Percentiles rank a stretch among this genome's conserved stretches.
Conservation (phyloP, 257 asterid species). For the Nicotiana otophora region DNA sequence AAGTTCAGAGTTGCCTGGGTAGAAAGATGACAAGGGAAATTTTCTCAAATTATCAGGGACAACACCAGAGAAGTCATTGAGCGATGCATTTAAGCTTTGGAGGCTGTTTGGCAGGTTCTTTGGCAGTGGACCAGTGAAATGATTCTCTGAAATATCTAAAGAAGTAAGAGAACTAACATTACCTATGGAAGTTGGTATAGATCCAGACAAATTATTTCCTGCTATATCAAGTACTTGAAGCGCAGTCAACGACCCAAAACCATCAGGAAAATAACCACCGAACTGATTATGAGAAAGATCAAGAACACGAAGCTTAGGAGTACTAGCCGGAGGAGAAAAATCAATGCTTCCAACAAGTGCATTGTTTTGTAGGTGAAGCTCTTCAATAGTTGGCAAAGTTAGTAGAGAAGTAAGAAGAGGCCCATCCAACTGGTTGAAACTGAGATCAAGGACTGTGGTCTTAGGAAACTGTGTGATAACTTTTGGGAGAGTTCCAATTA, state of each 20-base stretch:
- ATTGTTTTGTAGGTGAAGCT: conserved; percentile 70
- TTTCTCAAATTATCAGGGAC: conserved; percentile 86
- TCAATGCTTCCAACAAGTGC: conserved; percentile 49
- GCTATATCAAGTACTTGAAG: conserved; percentile 59
- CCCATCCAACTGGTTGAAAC: conserved; percentile 74
- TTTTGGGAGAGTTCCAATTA: conserved; percentile 62
- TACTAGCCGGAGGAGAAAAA: conserved; percentile 38
- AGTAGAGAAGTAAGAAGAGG: conserved; percentile 55
- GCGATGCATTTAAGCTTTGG: conserved; percentile 72
- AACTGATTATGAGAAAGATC: conserved; percentile 70
- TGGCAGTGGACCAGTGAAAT: conserved; percentile 69
- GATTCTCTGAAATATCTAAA: conserved; percentile 62
- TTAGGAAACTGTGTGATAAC: conserved; percentile 59
- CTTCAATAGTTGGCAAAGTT: conserved; percentile 57
- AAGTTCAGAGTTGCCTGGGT: conserved; percentile 78
- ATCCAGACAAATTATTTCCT: conserved; percentile 72
- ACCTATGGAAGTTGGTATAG: conserved; percentile 56
- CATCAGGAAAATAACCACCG: conserved; percentile 56
- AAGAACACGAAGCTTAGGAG: conserved; percentile 45
- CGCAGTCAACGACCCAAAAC: conserved; percentile 45
- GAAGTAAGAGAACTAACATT: conserved; percentile 39
- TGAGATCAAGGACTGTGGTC: conserved; percentile 64
- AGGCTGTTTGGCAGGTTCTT: conserved; percentile 52
- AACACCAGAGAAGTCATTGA: conserved; percentile 72
- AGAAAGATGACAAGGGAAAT: conserved; percentile 75